phyloP scores from a whole-genome alignment of 1,284 basidiomycete genomes.

The Tremellales sp. region DNA sequence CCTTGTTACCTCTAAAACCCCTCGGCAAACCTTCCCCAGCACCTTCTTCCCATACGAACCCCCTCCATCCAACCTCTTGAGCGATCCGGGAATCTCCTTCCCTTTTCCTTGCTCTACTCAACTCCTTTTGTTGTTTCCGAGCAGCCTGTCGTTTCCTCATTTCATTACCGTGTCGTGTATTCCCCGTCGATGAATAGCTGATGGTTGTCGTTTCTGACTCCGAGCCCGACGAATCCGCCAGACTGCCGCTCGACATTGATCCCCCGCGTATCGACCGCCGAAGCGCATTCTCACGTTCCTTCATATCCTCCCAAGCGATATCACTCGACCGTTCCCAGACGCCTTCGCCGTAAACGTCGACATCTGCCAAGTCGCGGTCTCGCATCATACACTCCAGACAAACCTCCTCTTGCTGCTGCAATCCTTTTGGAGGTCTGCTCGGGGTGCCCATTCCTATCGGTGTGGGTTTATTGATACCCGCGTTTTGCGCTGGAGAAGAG shows the following conservation, averaged over 20 bases:
- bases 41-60: slow-evolving; percentile 42
- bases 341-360: slow-evolving; percentile 78
- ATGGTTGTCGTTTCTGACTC: slow-evolving; percentile 18
- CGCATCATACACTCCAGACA: slow-evolving; percentile 99
- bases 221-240: slow-evolving; percentile 4
- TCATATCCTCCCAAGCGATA: slow-evolving; percentile 70
- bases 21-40: slow-evolving; percentile 40
- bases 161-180: slow-evolving; percentile 23
- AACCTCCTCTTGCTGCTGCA: slow-evolving; percentile 58
- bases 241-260: neutral
- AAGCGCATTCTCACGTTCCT: slow-evolving; percentile 59
- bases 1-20: slow-evolving; percentile 54
- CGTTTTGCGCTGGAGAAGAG: slow-evolving; percentile 9
- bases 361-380: slow-evolving; percentile 96
- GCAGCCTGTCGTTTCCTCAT: slow-evolving; percentile 23
- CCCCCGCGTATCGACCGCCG: slow-evolving; percentile 18
- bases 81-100: slow-evolving; percentile 23
- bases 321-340: slow-evolving; percentile 92
- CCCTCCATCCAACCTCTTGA: slow-evolving; percentile 40
- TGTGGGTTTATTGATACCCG: neutral
- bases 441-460: slow-evolving; percentile 18
- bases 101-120: slow-evolving; percentile 22
- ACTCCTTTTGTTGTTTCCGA: slow-evolving; percentile 17
- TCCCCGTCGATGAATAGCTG: slow-evolving; percentile 18
- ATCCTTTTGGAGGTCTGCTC: slow-evolving; percentile 9